phyloP scores from a whole-genome alignment of 805 yeast species.

The Candida mattraensis region DNA sequence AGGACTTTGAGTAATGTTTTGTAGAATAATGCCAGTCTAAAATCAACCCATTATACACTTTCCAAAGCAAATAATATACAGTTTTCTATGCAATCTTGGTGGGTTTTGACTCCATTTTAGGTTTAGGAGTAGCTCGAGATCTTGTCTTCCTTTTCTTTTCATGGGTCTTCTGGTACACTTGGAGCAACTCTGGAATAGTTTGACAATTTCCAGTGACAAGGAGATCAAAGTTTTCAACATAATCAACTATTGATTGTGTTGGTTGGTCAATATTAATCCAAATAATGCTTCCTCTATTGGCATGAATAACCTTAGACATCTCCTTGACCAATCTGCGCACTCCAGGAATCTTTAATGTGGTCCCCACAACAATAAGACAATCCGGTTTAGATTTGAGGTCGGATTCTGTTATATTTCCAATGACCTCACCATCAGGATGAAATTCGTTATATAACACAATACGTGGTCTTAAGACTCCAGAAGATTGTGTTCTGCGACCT shows the following conservation, averaged over 20 bases:
- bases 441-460: slow-evolving; percentile 71
- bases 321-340: slow-evolving; percentile 62
- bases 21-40: too few relatives aligned
- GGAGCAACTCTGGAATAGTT: slow-evolving; percentile 39
- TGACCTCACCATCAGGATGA: slow-evolving; percentile 86
- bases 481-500: slow-evolving; percentile 64
- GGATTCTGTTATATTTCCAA: slow-evolving; percentile 68
- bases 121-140: slow-evolving; percentile 1
- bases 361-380: slow-evolving; percentile 78
- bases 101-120: not conserved
- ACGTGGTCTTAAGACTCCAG: slow-evolving; percentile 63
- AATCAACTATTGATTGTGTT: slow-evolving; percentile 46
- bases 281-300: slow-evolving; percentile 56
- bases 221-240: slow-evolving; percentile 54
- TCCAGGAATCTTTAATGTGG: slow-evolving; percentile 80
- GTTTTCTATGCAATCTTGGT: too few relatives aligned
- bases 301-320: slow-evolving; percentile 55
- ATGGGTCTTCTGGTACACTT: slow-evolving; percentile 23
- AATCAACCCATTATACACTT: slow-evolving; percentile 3
- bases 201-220: slow-evolving; percentile 69
- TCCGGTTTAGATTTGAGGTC: slow-evolving; percentile 72
- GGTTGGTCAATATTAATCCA: slow-evolving; percentile 65
- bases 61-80: too few relatives aligned
- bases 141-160: slow-evolving; percentile 10
- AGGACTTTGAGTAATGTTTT: slow-evolving; percentile 32